Conservation (phyloP, 306 rosid genomes). For the Dalbergia cochinchinensis region DNA sequence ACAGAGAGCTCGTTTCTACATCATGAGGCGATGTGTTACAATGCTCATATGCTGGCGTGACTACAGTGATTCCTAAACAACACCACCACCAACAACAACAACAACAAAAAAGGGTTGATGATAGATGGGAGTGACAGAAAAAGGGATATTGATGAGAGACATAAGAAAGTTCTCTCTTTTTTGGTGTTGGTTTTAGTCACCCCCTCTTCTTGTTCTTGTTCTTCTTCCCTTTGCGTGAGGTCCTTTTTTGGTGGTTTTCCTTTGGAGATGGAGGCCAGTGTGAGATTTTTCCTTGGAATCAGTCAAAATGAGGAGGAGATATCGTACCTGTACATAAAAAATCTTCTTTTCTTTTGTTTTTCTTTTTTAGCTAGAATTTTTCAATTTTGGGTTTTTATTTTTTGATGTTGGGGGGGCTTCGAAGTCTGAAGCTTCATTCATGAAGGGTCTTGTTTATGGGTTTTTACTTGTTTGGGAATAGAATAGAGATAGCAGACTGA, state of each 20-base stretch:
- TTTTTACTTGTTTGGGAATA: constrained; percentile 32
- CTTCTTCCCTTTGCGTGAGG: constrained; percentile 20
- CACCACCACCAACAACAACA: not conserved
- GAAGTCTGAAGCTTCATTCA: constrained; percentile 39
- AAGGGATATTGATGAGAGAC: not conserved
- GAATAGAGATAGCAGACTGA: constrained; percentile 37
- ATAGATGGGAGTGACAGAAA: not conserved
- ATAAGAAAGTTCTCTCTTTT: constrained; percentile 36
- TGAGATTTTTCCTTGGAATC: constrained; percentile 11
- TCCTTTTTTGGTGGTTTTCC: constrained; percentile 28
- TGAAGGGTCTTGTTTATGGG: constrained; percentile 45
- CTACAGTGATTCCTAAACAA: constrained; percentile 66
- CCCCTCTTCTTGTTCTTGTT: not conserved
- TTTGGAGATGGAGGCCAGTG: constrained; percentile 14
- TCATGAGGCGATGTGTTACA: constrained; percentile 83
- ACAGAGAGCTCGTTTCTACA: constrained; percentile 91
- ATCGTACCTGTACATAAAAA: constrained; percentile 50
- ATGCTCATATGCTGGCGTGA: constrained; percentile 98
- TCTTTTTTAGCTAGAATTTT: constrained; percentile 13
- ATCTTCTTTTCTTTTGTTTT: not conserved
- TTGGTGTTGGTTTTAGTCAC: constrained; percentile 6
- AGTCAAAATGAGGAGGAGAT: constrained; percentile 30
- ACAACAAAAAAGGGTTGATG: not conserved
- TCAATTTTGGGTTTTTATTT: constrained; percentile 38
- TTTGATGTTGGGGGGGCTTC: not conserved